These are phyloP conservation scores for Eruca vesicaria DNA, from an alignment of 441 rosid genomes.

Conservation along the genomic window DNA sequence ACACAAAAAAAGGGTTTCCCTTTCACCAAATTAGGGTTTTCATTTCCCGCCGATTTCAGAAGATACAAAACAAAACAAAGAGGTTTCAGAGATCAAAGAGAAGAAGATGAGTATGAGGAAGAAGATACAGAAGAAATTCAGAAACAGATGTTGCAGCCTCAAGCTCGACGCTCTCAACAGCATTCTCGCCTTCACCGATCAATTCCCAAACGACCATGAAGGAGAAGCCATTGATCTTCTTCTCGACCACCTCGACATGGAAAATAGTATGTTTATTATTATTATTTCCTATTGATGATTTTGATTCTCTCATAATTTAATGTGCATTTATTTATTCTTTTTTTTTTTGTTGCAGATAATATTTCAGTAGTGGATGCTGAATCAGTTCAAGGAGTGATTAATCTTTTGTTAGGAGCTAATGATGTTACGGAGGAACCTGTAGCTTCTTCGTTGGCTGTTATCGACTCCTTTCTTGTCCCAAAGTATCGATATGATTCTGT, in stretches of 20 bases:
- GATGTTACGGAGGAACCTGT: constrained; percentile 55
- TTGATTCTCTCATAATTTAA: too few relatives aligned
- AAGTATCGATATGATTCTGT: constrained; percentile 72
- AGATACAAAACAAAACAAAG: not conserved
- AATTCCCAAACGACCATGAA: constrained; percentile 55
- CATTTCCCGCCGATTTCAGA: constrained; percentile 1
- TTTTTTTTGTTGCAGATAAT: constrained; percentile 47
- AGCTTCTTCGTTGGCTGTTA: constrained; percentile 51
- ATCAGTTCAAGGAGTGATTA: constrained; percentile 55
- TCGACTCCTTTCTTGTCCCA: constrained; percentile 81
- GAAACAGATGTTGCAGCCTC: constrained; percentile 70
- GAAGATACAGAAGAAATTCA: constrained; percentile 74
- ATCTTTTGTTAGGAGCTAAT: constrained; percentile 58
- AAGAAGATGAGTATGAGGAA: constrained; percentile 38
- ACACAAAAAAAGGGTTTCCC: not conserved
- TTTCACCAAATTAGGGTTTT: not conserved
- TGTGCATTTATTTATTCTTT: not conserved
- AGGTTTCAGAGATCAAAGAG: not conserved
- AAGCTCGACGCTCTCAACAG: constrained; percentile 16
- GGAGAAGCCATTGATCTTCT: constrained; percentile 79
- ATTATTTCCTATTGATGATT: not conserved
- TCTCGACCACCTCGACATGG: constrained; percentile 69
- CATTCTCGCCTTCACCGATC: constrained; percentile 40
- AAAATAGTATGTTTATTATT: constrained; percentile 56
- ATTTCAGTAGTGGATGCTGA: constrained; percentile 72